A percentile compares a stretch with the other conserved stretches of the same genome.
Conservation (phyloP, 2,329 filamentous ascomycete genomes). For the Fusarium nanum region DNA sequence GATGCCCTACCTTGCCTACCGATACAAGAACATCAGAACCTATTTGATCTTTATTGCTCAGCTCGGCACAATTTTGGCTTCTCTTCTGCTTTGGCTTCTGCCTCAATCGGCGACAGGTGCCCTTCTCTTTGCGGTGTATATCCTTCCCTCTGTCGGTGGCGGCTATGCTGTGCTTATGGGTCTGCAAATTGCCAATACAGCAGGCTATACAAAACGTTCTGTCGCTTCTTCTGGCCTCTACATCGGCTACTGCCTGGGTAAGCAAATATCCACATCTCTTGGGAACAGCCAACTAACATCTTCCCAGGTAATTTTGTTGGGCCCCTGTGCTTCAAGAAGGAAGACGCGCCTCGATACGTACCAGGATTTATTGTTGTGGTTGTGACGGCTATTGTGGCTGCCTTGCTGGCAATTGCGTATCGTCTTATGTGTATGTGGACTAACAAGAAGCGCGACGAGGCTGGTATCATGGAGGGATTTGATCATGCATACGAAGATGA, state of each 20-base stretch:
- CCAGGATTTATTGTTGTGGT: conserved; percentile 56
- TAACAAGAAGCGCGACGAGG: conserved; percentile 56
- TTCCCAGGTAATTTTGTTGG: conserved; percentile 56
- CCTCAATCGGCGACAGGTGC: conserved; percentile 49
- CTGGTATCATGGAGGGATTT: conserved; percentile 59
- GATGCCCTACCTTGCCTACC: conserved; percentile 55
- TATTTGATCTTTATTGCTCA: conserved; percentile 56
- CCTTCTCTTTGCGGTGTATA: conserved; percentile 61
- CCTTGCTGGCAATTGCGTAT: conserved; percentile 55
- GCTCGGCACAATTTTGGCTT: conserved; percentile 53
- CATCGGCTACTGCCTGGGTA: conserved; percentile 62
- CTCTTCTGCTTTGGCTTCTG: conserved; percentile 35
- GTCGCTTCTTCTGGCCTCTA: conserved; percentile 62
- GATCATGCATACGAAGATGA: conserved; percentile 66
- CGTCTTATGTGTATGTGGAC: conserved; percentile 58
- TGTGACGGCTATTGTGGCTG: conserved; percentile 47
- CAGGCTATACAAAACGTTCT: conserved; percentile 63
- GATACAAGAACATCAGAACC: conserved; percentile 49
- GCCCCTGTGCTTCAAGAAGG: conserved; percentile 55
- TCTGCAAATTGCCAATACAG: conserved; percentile 59
- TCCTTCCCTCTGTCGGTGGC: conserved; percentile 57
- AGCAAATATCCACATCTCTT: neutral
- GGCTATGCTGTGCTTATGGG: conserved; percentile 61
- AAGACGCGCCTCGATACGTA: conserved; percentile 55
- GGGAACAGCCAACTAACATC: neutral